A percentile compares a stretch with the other conserved stretches of the same genome.
Conservation (phyloP, 2,329 filamentous ascomycete genomes). For the Cryphonectria carpinicola region DNA sequence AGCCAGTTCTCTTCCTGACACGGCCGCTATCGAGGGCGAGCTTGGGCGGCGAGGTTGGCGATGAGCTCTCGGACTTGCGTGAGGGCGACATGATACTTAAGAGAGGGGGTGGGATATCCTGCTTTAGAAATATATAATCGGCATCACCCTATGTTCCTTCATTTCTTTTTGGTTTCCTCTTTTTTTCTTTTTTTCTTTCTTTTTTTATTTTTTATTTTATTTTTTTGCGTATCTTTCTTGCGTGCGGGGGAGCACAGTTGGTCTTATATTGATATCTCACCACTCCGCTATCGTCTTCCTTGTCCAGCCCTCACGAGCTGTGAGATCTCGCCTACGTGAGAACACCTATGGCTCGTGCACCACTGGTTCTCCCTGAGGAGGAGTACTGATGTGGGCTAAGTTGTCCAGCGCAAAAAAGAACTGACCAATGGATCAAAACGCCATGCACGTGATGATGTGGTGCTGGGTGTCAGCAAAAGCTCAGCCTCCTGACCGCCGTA, state of each 20-base stretch:
- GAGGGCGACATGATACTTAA: background rate
- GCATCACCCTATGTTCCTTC: background rate
- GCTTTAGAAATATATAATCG: background rate
- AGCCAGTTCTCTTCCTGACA: slow-evolving; percentile 10
- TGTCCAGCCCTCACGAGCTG: background rate
- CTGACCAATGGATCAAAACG: background rate
- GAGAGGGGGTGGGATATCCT: background rate
- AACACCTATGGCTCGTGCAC: background rate
- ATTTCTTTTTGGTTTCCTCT: too few species aligned
- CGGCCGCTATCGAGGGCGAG: background rate
- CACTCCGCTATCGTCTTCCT: background rate
- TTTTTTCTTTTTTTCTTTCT: background rate
- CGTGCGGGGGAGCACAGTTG: background rate
- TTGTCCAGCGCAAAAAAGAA: slow-evolving; percentile 1
- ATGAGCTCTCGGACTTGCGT: slow-evolving; percentile 1
- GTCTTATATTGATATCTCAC: slow-evolving; percentile 1
- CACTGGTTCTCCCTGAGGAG: background rate
- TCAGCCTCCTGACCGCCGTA: background rate
- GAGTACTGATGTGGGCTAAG: background rate
- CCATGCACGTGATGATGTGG: slow-evolving; percentile 1
- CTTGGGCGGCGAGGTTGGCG: background rate
- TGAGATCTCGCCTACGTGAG: background rate
- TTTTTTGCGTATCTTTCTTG: background rate
- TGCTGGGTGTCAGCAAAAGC: background rate
- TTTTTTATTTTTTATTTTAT: background rate